phyloP scores from a whole-genome alignment of 441 rosid species.

The Hura crepitans region DNA sequence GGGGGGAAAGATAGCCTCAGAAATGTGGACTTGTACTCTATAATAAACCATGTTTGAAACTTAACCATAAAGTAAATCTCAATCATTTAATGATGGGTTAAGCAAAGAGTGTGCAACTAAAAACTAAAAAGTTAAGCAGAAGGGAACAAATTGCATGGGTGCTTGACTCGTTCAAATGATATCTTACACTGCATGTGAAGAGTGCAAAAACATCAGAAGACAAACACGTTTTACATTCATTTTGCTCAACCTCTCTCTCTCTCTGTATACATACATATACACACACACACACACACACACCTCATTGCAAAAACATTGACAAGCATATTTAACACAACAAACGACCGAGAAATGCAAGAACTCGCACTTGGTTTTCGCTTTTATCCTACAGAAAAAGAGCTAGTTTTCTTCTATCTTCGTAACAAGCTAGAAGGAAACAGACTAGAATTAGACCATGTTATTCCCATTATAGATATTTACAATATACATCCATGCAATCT shows the following conservation, averaged over 20 bases:
- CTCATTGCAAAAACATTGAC: not conserved
- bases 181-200: constrained; percentile 4
- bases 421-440: constrained; percentile 54
- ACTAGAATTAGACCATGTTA: constrained; percentile 40
- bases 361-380: constrained; percentile 55
- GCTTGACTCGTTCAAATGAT: constrained; percentile 42
- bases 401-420: constrained; percentile 60
- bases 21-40: no score
- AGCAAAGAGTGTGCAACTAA: not conserved
- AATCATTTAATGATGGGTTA: not conserved
- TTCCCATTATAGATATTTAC: constrained; percentile 53
- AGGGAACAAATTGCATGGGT: not conserved
- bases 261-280: not conserved
- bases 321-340: not conserved
- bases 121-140: not conserved
- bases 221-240: not conserved
- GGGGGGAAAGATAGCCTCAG: no score
- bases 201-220: not conserved
- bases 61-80: no score
- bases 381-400: constrained; percentile 83
- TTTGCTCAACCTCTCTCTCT: constrained; percentile 38
- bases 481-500: constrained; percentile 59
- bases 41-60: no score
- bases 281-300: no score
- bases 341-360: constrained; percentile 28